phyloP scores from a whole-genome alignment of 192 early-diverging fungal genomes.

The Podila verticillata region DNA sequence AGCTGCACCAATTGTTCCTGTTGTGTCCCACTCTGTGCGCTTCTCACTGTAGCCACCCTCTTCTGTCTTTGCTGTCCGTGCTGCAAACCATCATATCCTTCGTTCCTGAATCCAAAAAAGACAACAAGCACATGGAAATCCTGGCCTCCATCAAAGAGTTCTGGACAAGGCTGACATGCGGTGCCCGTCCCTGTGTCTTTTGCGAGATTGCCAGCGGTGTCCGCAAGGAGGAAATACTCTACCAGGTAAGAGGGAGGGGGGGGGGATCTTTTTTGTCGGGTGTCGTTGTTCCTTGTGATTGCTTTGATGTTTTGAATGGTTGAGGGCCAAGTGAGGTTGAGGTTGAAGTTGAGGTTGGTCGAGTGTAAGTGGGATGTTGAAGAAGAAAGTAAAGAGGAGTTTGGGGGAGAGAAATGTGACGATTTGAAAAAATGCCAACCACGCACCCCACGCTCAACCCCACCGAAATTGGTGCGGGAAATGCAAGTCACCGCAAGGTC shows the following conservation, averaged over 20 bases:
- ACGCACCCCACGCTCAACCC: background rate
- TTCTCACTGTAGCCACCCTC: too few species aligned
- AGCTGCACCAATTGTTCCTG: too few species aligned
- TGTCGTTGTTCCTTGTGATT: background rate
- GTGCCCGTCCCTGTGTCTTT: background rate
- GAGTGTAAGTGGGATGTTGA: background rate
- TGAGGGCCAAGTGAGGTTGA: background rate
- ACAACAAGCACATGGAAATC: background rate
- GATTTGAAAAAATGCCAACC: background rate
- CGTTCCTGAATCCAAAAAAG: background rate
- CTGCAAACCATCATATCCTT: background rate
- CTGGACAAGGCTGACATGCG: background rate
- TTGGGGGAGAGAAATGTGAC: background rate
- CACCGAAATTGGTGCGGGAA: background rate
- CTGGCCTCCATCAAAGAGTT: background rate
- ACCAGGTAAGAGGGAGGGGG: background rate
- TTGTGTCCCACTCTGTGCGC: too few species aligned
- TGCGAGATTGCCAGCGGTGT: background rate
- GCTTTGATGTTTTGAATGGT: background rate
- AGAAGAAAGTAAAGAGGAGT: background rate
- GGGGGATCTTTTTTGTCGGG: background rate
- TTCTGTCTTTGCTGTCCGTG: background rate
- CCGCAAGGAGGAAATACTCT: constrained; percentile 1
- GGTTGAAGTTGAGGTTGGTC: background rate
- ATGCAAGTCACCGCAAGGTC: background rate